Base-by-base conservation (phyloP, 345 rosid species). In the Stellera chamaejasme region DNA sequence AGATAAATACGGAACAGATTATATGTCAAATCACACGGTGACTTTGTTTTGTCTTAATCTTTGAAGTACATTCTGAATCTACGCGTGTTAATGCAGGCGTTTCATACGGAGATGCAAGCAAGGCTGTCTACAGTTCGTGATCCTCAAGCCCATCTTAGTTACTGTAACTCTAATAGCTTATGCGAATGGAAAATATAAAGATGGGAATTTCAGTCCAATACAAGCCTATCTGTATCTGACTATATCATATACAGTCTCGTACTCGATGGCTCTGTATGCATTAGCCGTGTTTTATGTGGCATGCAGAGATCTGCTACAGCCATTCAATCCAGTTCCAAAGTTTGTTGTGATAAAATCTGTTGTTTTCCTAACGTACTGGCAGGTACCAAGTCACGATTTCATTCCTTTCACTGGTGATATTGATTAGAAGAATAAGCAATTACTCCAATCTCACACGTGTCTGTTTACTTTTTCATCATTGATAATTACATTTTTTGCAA, bases 281-380 rank as follows among this genome's bases (percentile, higher is more conserved):
- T 61, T 90, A 72, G 90, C 77, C 11, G 75, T 90, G 67, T 87
- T 90, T 68, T 90, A 90, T 59, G 71, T 90, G 68, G 95, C 97
- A 27, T 90, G 97, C 81, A 87, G 70, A 75, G 95, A 90, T 84
- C 83, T 87, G 49, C 95, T 90, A 52, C 81, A 84, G 72, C 97
- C 97, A 48, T 90, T 90, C 79, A 90, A 87, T 62, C 97, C 95
- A 39, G 93, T 90, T 63, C 97, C 95, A 3, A 90, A 90, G 73
- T 90, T 90, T 55, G 67, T 90, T 66, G 77, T 90, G 16, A 87
- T 90, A 11, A 90, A 90, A 67, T 87, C 97, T 60, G 97, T 90
- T 36, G 95, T 90, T 64, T 90, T 90, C 72, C 63, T 90, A 47
- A 90, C 95, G 5, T 90, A 90, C 68, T 90, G 97, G 97, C 97